These are phyloP conservation scores for Clitopilus passeckerianus DNA, from an alignment of 768 basidiomycete genomes.

Conservation along the genomic window DNA sequence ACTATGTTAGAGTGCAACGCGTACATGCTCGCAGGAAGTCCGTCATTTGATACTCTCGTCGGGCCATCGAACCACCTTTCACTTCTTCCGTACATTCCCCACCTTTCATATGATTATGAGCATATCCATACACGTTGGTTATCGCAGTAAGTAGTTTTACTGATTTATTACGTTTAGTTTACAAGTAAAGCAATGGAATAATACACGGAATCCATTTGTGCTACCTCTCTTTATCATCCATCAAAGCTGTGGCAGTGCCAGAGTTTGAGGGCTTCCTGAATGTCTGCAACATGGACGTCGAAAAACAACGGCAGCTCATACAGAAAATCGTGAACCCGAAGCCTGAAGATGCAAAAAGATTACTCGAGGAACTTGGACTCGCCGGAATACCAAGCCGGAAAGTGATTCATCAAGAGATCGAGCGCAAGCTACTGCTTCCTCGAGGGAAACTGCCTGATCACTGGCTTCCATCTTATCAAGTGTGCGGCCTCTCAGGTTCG, in stretches of 20 bases:
- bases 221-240: not conserved
- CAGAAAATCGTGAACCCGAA: conserved; percentile 42
- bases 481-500: conserved; percentile 44
- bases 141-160: not conserved
- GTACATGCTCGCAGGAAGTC: conserved; percentile 53
- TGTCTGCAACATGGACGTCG: conserved; percentile 22
- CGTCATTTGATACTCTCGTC: not conserved
- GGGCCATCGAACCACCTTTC: too few species aligned
- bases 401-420: conserved; percentile 63
- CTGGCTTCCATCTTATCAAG: conserved; percentile 79
- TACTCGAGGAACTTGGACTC: conserved; percentile 58
- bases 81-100: too few species aligned
- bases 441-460: conserved; percentile 59
- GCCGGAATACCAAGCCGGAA: conserved; percentile 51
- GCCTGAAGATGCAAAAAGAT: conserved; percentile 27
- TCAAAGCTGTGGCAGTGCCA: conserved; percentile 9
- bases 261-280: not conserved
- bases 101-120: too few species aligned
- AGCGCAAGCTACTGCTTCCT: conserved; percentile 70
- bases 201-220: not conserved
- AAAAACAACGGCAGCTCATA: conserved; percentile 30
- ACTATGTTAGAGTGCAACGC: conserved; percentile 54
- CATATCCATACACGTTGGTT: too few species aligned
- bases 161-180: not conserved
- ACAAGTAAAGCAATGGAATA: not conserved